Base-by-base conservation (phyloP, 148 eudicot genomes). In the Camellia lanceoleosa region DNA sequence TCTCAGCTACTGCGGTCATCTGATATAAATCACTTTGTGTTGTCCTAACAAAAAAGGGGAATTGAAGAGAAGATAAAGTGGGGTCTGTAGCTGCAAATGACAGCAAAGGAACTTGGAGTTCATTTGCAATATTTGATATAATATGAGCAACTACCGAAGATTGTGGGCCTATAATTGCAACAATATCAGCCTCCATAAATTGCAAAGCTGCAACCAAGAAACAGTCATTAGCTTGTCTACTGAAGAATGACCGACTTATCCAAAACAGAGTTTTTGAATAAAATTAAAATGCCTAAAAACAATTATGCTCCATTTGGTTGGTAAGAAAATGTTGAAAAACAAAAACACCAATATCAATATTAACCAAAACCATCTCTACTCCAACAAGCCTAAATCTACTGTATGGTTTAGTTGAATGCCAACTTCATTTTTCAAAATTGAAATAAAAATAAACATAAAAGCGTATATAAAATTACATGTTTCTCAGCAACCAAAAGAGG, bases 11-110 rank as follows among this genome's bases (percentile, higher is more conserved):
- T n/a, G 98, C 98, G 0, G 83, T 87, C 99, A 96, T 96, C 84
- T 96, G 99, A 79, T 87, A 85, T 0, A 82, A 73, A 80, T 96
- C 99, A 84, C 93, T 93, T 51, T 92, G 87, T 68, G 91, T 91
- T 69, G 94, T 88, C 86, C 95, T 85, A 23, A 94, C 82, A 74
- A 96, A 92, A 86, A 74, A 96, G 61, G 99, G 99, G 73, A 87
- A 92, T 52, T 89, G 91, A 54, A 90, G 90, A 51, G 93, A 83
- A 19, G 97, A 88, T 42, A 96, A 88, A 71, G 91, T 88, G 14
- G 99, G 97, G 73, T 96, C 99, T 41, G 98, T 93, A 41, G 98
- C 99, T 30, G 91, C 92, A 79, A 93, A 96, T 68, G 99, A 93
- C 16, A 96, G 72, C 52, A 96, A 76, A 0, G 99, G 99, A 68